A percentile compares a stretch with the other conserved stretches of the same genome.
phyloP scores from a whole-genome alignment of 495 filamentous ascomycete species.

The Penicillium ochrochloron region DNA sequence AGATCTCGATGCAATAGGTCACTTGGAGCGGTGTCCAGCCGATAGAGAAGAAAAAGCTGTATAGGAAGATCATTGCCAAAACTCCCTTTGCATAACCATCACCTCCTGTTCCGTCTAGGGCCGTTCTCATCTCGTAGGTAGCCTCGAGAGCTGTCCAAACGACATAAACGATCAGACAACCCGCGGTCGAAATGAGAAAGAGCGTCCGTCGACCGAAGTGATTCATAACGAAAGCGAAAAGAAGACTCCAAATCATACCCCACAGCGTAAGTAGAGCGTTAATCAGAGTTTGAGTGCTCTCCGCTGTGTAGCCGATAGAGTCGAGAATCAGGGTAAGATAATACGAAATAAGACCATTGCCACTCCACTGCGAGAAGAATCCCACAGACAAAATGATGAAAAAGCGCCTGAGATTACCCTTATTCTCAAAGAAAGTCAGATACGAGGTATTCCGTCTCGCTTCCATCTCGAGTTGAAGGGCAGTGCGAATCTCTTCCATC shows the following conservation, averaged over 20 bases:
- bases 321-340: conserved; percentile 43
- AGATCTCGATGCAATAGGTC: conserved; percentile 62
- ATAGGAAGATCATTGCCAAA: conserved; percentile 43
- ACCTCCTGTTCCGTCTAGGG: conserved; percentile 9
- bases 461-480: conserved; percentile 34
- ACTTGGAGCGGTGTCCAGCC: conserved; percentile 8
- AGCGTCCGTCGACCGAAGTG: conserved; percentile 59
- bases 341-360: conserved; percentile 48
- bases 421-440: conserved; percentile 13
- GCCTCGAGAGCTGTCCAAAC: conserved; percentile 55
- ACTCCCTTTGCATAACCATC: conserved; percentile 37
- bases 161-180: conserved; percentile 61
- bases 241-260: conserved; percentile 54
- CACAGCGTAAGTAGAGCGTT: conserved; percentile 32
- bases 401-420: conserved; percentile 14
- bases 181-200: conserved; percentile 57
- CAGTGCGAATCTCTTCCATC: conserved; percentile 33
- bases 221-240: conserved; percentile 59
- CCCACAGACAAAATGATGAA: conserved; percentile 16
- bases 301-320: conserved; percentile 38
- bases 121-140: conserved; percentile 11
- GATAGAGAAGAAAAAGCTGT: conserved; percentile 8
- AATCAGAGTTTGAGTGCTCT: conserved; percentile 35
- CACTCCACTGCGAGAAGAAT: conserved; percentile 20
- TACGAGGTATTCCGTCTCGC: conserved; percentile 33